Conservation (phyloP, 768 basidiomycete species). For the Lentinula sp. region DNA sequence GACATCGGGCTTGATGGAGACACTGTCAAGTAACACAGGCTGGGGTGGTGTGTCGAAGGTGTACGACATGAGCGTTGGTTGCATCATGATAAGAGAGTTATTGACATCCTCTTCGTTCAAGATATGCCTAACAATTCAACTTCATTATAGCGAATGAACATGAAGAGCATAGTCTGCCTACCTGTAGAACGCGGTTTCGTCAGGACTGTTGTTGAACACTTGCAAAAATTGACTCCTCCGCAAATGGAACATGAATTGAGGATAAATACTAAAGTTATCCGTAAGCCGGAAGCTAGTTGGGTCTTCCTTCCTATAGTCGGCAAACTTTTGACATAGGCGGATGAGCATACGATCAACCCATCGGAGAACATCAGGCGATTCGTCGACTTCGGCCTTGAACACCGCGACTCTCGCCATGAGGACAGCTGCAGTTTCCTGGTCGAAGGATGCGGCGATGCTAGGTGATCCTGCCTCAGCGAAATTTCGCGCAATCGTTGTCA, state of each 20-base stretch:
- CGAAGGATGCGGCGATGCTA: constrained; percentile 87
- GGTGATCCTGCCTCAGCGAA: constrained; percentile 98
- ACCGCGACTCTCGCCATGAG: constrained; percentile 98
- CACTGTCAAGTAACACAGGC: constrained; percentile 93
- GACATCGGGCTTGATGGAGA: constrained; percentile 96
- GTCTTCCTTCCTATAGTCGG: constrained; percentile 97
- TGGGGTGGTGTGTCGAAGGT: constrained; percentile 87
- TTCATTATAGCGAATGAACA: background rate
- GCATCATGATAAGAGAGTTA: constrained; percentile 99
- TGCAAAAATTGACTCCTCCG: constrained; percentile 97
- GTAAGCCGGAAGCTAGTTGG: constrained; percentile 87
- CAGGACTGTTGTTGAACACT: constrained; percentile 99
- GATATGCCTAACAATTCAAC: constrained; percentile 61
- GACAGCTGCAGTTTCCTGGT: constrained; percentile 97
- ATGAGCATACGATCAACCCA: constrained; percentile 99
- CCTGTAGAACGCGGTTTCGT: constrained; percentile 99
- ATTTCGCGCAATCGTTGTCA: constrained; percentile 97
- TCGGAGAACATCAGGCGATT: constrained; percentile 90
- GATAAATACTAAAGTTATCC: constrained; percentile 98
- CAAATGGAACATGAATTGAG: constrained; percentile 99
- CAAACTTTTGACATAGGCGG: constrained; percentile 97
- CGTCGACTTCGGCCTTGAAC: constrained; percentile 99
- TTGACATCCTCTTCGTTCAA: constrained; percentile 98
- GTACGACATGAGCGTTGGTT: constrained; percentile 99
- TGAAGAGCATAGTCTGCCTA: constrained; percentile 22